Base-by-base conservation (phyloP, 2,329 filamentous ascomycete species). In the Knufia petricola region DNA sequence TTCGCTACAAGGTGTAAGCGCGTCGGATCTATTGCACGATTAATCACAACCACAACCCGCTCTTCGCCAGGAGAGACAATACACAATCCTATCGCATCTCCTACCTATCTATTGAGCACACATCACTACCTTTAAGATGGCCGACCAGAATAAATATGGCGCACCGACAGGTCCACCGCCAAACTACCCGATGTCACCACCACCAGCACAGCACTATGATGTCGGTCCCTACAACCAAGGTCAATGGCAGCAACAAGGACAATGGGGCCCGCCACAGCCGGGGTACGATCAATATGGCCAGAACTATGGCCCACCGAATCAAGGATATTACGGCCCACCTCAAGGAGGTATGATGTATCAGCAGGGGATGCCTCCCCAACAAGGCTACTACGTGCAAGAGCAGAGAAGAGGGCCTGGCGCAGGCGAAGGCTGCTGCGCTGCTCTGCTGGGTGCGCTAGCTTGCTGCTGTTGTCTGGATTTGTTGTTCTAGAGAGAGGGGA, bases 391-490 rank as follows among this genome's bases (percentile, higher is more conserved):
- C 46, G 55, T 47, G 8, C n/a, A n/a, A n/a, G 48, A 55, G 12
- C 52, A 55, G 34, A 17, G 63, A 28, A 62, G 66, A 50, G 54
- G 61, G 53, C 53, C 61, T 53, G 55, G 61, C 4, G 61, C 51
- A 2, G 59, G 63, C 7, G 64, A 61, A 3, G 71, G 71, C 1
- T 59, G 72, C 28, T 63, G 69, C 31, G 66, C 66, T 2, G 71
- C 65, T 13, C 54, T 71, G 37, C 59, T 71, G 51, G 72, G 65
- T 8, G 65, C 63, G 48, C 53, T 73, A 60, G 71, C 72, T 31
- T 73, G 71, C 57, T 75, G 72, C 23, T 48, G 36, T 30, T 48
- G 46, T 48, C 21, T 48, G 24, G 46, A 48, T 23, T 15, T 41
- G 4, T 37, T 48, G 81, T 47, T 76, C 68, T 9, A 81, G 69